Evolutionary conservation across 2,329 filamentous ascomycete genomes (phyloP).

Genomic region (Nothopassalora personata): DNA sequence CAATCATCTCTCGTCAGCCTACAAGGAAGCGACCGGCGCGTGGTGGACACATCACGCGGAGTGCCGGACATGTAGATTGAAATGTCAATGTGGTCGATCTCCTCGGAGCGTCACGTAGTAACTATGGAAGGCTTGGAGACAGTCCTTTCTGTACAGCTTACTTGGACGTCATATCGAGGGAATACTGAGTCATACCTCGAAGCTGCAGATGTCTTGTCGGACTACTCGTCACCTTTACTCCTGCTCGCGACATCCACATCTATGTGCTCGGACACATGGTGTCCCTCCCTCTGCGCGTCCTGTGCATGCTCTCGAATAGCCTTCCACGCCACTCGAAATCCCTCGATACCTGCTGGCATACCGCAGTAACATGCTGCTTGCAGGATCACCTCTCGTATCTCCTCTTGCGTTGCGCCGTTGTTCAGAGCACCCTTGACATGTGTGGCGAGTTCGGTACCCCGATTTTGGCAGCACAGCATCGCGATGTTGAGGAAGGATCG

Average conservation of each 20-base stretch:
- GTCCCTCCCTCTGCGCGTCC: conserved; percentile 7
- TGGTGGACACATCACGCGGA: background rate
- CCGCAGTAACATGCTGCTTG: conserved; percentile 51
- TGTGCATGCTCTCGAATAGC: conserved; percentile 47
- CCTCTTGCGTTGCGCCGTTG: conserved; percentile 57
- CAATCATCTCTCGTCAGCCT: background rate
- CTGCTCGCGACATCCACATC: conserved; percentile 21
- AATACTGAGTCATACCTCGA: background rate
- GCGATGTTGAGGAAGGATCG: conserved; percentile 59
- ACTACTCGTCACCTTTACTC: conserved; percentile 9
- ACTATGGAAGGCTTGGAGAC: background rate
- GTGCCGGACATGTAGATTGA: background rate
- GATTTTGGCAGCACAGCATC: conserved; percentile 59
- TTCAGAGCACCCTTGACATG: conserved; percentile 60
- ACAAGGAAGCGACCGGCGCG: background rate
- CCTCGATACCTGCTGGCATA: conserved; percentile 51
- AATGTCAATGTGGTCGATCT: background rate
- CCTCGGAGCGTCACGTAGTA: background rate
- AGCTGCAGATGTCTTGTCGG: background rate
- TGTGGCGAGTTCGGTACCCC: conserved; percentile 54
- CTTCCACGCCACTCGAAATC: conserved; percentile 49
- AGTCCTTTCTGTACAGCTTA: background rate
- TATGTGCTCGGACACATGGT: conserved; percentile 8
- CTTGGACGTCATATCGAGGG: background rate
- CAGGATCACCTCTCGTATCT: conserved; percentile 56